Conservation (phyloP, 139 green algal genomes). For the Mychonastes homosphaera region DNA sequence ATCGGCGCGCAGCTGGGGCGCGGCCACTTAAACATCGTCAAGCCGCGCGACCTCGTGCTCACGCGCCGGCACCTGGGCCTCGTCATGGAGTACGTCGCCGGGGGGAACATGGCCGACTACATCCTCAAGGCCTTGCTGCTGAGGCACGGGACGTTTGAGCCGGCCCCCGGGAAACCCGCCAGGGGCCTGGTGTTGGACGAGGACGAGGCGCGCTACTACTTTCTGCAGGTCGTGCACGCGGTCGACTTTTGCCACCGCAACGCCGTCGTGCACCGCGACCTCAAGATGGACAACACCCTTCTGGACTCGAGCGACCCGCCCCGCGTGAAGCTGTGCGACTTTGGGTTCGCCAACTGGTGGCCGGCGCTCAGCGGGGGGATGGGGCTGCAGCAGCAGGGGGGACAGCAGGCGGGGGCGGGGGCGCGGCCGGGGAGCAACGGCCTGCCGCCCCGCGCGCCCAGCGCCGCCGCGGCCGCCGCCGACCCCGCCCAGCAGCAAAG, state of each 20-base stretch:
- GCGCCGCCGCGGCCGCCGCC: too few relatives aligned
- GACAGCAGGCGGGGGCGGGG: too few relatives aligned
- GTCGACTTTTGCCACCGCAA: slow-evolving; percentile 84
- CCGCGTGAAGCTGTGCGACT: slow-evolving; percentile 70
- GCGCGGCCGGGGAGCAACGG: too few relatives aligned
- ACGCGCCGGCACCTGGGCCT: slow-evolving; percentile 53
- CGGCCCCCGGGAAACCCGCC: slow-evolving; percentile 33
- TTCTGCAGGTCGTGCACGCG: slow-evolving; percentile 51
- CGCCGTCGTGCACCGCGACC: slow-evolving; percentile 64
- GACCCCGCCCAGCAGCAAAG: too few relatives aligned
- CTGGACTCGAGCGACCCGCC: slow-evolving; percentile 53
- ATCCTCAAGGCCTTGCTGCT: slow-evolving; percentile 35
- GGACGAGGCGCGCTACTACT: slow-evolving; percentile 76
- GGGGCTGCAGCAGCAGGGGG: too few relatives aligned
- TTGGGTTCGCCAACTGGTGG: too few relatives aligned
- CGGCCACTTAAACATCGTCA: slow-evolving; percentile 55
- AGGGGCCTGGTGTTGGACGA: slow-evolving; percentile 44
- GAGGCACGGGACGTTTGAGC: slow-evolving; percentile 27
- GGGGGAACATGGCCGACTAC: slow-evolving; percentile 64
- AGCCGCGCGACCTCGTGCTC: slow-evolving; percentile 51
- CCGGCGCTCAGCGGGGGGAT: too few relatives aligned
- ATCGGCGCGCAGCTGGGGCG: slow-evolving; percentile 57
- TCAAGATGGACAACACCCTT: slow-evolving; percentile 89
- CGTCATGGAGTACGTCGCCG: slow-evolving; percentile 68
- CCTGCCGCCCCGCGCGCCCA: too few relatives aligned